These are phyloP conservation scores for Centaurea solstitialis DNA, from an alignment of 129 eudicot species.

Conservation along the genomic window DNA sequence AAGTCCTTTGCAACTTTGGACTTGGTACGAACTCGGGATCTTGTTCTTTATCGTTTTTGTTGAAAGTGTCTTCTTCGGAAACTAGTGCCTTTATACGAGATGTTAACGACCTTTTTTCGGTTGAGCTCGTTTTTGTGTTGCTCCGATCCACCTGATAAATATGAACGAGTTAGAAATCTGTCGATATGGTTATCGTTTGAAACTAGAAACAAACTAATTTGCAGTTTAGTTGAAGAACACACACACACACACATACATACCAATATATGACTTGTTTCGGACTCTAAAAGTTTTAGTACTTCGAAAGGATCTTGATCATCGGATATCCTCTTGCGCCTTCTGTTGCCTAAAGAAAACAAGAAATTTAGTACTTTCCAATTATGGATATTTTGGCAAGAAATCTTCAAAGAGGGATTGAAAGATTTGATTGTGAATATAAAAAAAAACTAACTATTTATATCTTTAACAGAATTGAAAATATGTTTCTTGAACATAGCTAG, in stretches of 20 bases:
- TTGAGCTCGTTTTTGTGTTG: conserved; percentile 18
- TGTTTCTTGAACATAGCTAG: neutral
- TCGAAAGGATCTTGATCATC: conserved; percentile 31
- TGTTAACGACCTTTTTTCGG: conserved; percentile 51
- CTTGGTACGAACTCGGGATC: conserved; percentile 27
- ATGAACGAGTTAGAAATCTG: neutral
- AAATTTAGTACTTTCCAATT: neutral
- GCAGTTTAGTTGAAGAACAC: neutral
- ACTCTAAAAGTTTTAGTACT: conserved; percentile 33
- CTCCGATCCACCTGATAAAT: conserved; percentile 44
- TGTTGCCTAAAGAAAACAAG: conserved; percentile 33
- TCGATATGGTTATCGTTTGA: neutral
- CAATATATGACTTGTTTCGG: conserved; percentile 36
- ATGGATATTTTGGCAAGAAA: neutral
- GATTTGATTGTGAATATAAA: neutral
- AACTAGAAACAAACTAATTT: neutral
- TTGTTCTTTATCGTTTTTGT: conserved; percentile 16
- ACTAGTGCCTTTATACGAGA: conserved; percentile 61
- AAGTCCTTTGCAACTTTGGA: conserved; percentile 43
- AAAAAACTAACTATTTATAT: neutral
- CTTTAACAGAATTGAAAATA: neutral
- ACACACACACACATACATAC: no score
- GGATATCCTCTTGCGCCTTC: conserved; percentile 27
- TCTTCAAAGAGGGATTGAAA: neutral
- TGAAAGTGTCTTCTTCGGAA: conserved; percentile 35